Conservation (phyloP, 1,284 basidiomycete species). For the Ustilago lituana region DNA sequence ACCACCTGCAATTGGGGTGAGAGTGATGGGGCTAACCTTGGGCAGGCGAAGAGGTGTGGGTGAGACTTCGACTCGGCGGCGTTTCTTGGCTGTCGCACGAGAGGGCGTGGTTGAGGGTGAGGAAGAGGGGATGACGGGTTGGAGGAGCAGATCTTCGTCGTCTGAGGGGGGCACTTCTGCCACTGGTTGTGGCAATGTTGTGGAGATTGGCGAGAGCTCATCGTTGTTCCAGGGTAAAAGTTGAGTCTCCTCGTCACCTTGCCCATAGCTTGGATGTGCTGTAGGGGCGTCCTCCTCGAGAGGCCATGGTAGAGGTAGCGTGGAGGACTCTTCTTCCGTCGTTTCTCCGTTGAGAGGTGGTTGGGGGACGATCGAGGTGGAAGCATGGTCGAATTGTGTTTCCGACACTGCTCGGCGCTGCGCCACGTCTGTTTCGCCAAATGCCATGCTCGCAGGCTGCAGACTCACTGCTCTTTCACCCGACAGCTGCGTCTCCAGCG, state of each 20-base stretch:
- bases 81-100: slow-evolving; percentile 2
- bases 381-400: neutral
- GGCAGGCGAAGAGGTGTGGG: neutral
- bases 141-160: slow-evolving; percentile 29
- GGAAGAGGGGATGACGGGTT: slow-evolving; percentile 3
- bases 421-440: neutral
- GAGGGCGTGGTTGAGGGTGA: neutral
- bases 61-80: neutral
- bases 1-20: slow-evolving; percentile 5
- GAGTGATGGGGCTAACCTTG: slow-evolving; percentile 19
- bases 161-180: slow-evolving; percentile 26
- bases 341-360: neutral
- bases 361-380: too few relatives aligned
- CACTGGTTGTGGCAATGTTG: neutral
- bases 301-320: slow-evolving; percentile 15
- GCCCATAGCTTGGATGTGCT: too few relatives aligned
- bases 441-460: slow-evolving; percentile 1
- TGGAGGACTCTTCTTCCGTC: slow-evolving; percentile 18
- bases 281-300: neutral
- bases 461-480: slow-evolving; percentile 4
- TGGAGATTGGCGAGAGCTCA: neutral
- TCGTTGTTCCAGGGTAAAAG: slow-evolving; percentile 20
- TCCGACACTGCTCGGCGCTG: slow-evolving; percentile 14
- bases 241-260: slow-evolving; percentile 18
- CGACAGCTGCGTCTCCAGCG: slow-evolving; percentile 35